Base-by-base conservation (phyloP, 768 basidiomycete species). In the Megacollybia marginata region DNA sequence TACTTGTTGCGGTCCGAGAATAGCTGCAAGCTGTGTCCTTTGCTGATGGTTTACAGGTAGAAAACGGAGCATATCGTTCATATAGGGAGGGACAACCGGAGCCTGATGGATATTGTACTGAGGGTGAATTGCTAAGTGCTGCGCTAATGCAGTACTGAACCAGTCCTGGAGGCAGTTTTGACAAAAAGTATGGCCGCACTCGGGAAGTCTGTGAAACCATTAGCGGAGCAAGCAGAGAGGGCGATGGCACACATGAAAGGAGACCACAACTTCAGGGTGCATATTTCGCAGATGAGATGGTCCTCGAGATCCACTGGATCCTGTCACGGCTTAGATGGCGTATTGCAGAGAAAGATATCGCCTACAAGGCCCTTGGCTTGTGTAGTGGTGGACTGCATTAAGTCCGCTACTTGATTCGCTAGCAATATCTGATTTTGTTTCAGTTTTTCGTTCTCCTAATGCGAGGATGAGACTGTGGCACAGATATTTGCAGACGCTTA, bases 181-280 rank as follows among this genome's bases (percentile, higher is more conserved):
- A 54, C 74, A 77, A 52, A 74, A 75, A 0, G 68, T 69, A 56
- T 77, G 75, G 2, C 75, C 75, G 18, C 75, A 77, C 4, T 61
- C 59, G 12, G 64, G 47, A n/a, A 78, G 65, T 1, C 75, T 76
- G 52, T 4, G 10, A 42, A 44, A 48, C 57, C 46, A 42, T 15
- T 42, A 45, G n/a, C 13, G n/a, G 13, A 9, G 46, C 1, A 20
- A 46, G 7, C 11, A 9, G 36, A 33, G 10, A 16, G 35, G 7
- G 11, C 38, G 15, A 19, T 23, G 12, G 47, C 74, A 35, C 49
- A 77, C 75, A 59, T 59, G 44, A 66, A 75, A 0, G 75, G 75
- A 13, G 55, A 54, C 72, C 72, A 73, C 69, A 76, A 70, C 36
- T 64, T 67, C 46, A 59, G 47, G 0, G 68, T 59, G 54, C 75